phyloP scores from a whole-genome alignment of 371 early-diverging fungal species.

The Syncephalis plumigaleata region DNA sequence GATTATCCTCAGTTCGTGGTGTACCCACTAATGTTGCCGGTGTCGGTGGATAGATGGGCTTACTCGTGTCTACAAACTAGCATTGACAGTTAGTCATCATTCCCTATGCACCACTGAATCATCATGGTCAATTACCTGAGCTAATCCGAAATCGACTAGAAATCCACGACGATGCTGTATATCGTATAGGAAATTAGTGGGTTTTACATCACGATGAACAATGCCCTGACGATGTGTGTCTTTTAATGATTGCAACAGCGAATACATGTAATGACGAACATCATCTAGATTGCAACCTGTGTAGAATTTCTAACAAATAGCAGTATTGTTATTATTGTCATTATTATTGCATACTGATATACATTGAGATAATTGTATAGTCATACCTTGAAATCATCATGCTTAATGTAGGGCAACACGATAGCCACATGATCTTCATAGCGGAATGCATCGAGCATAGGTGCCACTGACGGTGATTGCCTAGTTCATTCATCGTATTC shows the following conservation, averaged over 20 bases:
- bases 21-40: background rate
- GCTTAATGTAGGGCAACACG: constrained; percentile 78
- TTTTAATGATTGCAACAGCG: constrained; percentile 52
- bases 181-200: constrained; percentile 90
- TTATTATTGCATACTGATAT: background rate
- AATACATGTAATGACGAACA: constrained; percentile 63
- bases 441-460: constrained; percentile 66
- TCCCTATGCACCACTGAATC: constrained; percentile 9
- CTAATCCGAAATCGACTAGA: constrained; percentile 97
- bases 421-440: constrained; percentile 72
- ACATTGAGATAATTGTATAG: background rate
- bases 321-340: background rate
- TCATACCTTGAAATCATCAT: constrained; percentile 69
- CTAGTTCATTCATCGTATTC: constrained; percentile 3
- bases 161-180: constrained; percentile 46
- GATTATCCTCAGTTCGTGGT: background rate
- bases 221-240: constrained; percentile 53
- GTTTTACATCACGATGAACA: constrained; percentile 94
- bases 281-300: constrained; percentile 39
- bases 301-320: constrained; percentile 27
- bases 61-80: background rate
- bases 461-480: constrained; percentile 35
- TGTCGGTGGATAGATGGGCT: background rate
- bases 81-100: constrained; percentile 1
- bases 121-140: constrained; percentile 31